Evolutionary conservation across 2,329 filamentous ascomycete genomes (phyloP), one percentile per base, ranked within the genome.

Genomic region (Onygenales sp.): DNA sequence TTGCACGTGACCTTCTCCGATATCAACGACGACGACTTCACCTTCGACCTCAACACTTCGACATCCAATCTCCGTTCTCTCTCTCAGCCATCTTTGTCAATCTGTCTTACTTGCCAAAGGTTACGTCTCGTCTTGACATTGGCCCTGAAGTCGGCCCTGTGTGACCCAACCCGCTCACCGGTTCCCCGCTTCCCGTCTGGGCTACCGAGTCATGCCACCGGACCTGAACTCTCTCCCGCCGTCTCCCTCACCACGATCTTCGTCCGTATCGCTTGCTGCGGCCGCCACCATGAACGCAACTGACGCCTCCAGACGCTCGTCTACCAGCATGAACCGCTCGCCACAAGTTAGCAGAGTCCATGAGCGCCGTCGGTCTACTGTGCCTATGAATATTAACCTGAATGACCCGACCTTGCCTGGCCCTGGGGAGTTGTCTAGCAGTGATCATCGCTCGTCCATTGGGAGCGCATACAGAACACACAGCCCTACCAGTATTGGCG

Each of bases 251-350:
- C 80, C 82, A 39, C 77, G 85, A 60, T 82, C 82, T 49, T 80
- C 85, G 36, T 82, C 85, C 42, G 78, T 81, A 57, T 89, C 86
- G 11, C 77, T 93, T 8, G 86, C 87, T 65, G 87, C 86, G 50
- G 83, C 87, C 10, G 87, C 86, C 6, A 84, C 86, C 43, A 80
- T 91, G 69, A 92, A 92, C 66, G 85, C 87, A 32, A 82, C 87
- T 50, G 80, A 89, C 32, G 83, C 87, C 59, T 79, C 80, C 9
- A 63, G 65, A 51, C 67, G 70, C 45, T 64, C 67, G 4, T 71
- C 72, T 17, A 63, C 61, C 21, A 67, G 65, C 57, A 62, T 61
- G 49, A 63, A 57, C 46, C 67, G 66, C 49, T 61, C 65, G 48
- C 62, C 64, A 3, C 59, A 59, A 31, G 53, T 59, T 2, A 60